Evolutionary conservation across 495 filamentous ascomycete species (phyloP).

Genomic region (Annulohypoxylon stygium): DNA sequence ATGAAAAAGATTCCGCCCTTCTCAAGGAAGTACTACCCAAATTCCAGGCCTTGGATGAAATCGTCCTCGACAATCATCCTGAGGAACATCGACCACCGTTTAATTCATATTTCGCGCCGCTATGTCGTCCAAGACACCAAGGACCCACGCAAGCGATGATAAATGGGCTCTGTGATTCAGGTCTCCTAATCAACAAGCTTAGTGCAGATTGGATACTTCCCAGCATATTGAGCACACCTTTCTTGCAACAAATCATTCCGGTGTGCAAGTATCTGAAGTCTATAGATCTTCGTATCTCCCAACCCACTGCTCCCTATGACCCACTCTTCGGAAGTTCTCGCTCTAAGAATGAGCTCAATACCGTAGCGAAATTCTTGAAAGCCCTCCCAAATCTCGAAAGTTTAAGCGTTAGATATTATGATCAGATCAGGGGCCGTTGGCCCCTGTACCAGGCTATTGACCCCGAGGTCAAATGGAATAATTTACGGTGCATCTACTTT

Average conservation of each 20-base stretch:
- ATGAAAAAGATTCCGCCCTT: neutral
- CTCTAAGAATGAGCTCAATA: no score
- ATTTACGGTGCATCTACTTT: neutral
- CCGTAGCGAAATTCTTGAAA: neutral
- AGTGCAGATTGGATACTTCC: neutral
- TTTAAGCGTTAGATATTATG: neutral
- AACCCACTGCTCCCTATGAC: neutral
- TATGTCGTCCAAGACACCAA: neutral
- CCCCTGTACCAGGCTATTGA: neutral
- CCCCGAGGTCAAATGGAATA: neutral
- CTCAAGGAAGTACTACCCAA: slow-evolving; percentile 6
- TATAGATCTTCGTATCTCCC: neutral
- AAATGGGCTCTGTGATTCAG: neutral
- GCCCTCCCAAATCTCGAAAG: neutral
- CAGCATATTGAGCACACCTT: neutral
- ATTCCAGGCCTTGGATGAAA: slow-evolving; percentile 5
- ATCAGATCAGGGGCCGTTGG: neutral
- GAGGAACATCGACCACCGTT: neutral
- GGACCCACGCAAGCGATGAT: neutral
- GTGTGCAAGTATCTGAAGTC: neutral
- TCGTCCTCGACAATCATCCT: neutral
- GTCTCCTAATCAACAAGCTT: neutral
- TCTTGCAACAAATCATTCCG: neutral
- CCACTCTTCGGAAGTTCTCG: neutral
- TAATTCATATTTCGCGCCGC: neutral